Evolutionary conservation across 1,284 basidiomycete genomes (phyloP).

Genomic region (Trichosporon asahii): DNA sequence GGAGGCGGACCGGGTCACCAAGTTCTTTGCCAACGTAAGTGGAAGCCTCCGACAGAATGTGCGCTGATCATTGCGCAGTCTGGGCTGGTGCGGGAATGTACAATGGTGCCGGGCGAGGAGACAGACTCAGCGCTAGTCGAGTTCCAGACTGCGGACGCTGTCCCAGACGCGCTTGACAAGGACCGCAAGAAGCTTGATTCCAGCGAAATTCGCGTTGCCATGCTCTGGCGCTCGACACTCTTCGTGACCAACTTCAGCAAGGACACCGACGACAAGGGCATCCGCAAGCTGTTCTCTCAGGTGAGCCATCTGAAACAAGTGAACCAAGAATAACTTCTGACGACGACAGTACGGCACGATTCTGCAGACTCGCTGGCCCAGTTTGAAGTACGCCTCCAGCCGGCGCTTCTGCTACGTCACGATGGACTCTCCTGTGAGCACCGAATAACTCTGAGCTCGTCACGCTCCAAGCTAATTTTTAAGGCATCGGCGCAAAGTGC

Average conservation of each 20-base stretch:
- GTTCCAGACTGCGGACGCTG: constrained; percentile 56
- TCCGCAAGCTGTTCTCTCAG: constrained; percentile 73
- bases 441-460: background rate
- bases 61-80: constrained; percentile 59
- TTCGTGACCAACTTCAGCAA: constrained; percentile 97
- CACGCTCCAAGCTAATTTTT: background rate
- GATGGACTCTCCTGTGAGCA: constrained; percentile 71
- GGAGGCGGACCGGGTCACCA: constrained; percentile 64
- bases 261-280: constrained; percentile 69
- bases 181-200: constrained; percentile 81
- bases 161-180: constrained; percentile 82
- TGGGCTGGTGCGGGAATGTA: constrained; percentile 71
- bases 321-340: background rate
- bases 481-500: constrained; percentile 72
- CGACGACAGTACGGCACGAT: constrained; percentile 71
- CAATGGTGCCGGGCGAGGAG: constrained; percentile 49
- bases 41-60: background rate
- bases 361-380: constrained; percentile 96
- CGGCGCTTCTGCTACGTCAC: constrained; percentile 95
- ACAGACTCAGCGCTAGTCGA: constrained; percentile 50
- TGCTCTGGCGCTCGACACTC: constrained; percentile 90
- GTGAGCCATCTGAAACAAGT: constrained; percentile 52
- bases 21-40: constrained; percentile 80
- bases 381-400: constrained; percentile 86
- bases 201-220: constrained; percentile 69